Conservation (phyloP, 2,329 filamentous ascomycete species). For the Ophiocordyceps sinensis region DNA sequence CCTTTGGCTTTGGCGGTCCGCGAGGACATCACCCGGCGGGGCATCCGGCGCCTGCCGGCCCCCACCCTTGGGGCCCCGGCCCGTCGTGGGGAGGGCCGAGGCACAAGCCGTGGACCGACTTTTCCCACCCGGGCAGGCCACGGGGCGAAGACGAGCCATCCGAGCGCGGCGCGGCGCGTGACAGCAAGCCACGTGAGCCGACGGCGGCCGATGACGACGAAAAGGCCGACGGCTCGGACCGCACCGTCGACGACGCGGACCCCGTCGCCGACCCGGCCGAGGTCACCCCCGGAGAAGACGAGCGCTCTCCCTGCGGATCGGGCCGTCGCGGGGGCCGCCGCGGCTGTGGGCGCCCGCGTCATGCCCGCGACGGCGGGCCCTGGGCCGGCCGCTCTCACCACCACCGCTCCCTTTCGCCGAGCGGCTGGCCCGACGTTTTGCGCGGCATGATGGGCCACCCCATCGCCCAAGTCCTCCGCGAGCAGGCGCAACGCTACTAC, state of each 20-base stretch:
- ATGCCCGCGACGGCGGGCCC: neutral
- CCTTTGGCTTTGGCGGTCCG: conserved; percentile 5
- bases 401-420: conserved; percentile 4
- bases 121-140: neutral
- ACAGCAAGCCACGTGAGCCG: neutral
- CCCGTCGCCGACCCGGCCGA: conserved; percentile 18
- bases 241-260: conserved; percentile 13
- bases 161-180: neutral
- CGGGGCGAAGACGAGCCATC: conserved; percentile 10
- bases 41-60: neutral
- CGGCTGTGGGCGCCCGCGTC: neutral
- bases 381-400: neutral
- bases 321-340: neutral
- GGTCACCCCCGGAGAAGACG: conserved; percentile 16
- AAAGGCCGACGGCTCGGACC: neutral
- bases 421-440: conserved; percentile 26
- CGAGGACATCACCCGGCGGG: neutral
- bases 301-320: neutral
- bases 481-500: neutral
- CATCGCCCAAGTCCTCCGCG: conserved; percentile 23
- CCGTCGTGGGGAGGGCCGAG: no score
- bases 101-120: no score
- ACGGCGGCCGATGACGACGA: neutral
- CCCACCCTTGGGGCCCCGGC: neutral
- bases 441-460: conserved; percentile 26